Evolutionary conservation across 306 rosid genomes (phyloP).

Genomic region (Dryas octopetala): DNA sequence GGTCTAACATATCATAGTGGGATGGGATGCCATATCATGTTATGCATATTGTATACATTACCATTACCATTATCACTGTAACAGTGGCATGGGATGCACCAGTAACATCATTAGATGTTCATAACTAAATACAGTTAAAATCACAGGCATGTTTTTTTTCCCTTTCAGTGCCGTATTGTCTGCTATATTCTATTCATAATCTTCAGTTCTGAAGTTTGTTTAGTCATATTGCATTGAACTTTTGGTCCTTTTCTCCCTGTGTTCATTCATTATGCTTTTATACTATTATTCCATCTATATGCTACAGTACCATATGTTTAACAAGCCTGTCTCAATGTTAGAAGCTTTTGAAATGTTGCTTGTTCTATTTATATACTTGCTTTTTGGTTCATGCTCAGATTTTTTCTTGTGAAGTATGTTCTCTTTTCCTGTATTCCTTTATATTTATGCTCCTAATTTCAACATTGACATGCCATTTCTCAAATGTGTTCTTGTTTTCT

Average conservation of each 20-base stretch:
- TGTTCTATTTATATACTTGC: not conserved
- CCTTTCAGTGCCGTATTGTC: not conserved
- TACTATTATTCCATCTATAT: not conserved
- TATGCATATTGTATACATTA: not conserved
- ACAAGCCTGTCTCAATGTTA: not conserved
- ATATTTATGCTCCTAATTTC: not conserved
- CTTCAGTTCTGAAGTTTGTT: not conserved
- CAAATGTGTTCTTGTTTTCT: conserved; percentile 1
- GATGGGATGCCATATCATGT: no score
- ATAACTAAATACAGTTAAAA: not conserved
- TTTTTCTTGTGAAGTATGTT: not conserved
- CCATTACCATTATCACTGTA: not conserved
- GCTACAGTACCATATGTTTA: not conserved
- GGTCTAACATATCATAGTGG: no score
- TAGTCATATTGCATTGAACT: not conserved
- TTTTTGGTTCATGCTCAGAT: conserved; percentile 9
- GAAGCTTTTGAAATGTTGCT: not conserved
- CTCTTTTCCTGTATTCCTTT: not conserved
- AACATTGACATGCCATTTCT: not conserved
- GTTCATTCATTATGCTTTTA: not conserved
- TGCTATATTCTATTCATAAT: not conserved
- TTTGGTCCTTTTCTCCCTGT: not conserved
- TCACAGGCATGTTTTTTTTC: not conserved
- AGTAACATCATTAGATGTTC: not conserved
- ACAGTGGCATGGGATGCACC: not conserved